Percentiles rank a stretch among this genome's conserved stretches.
These are phyloP conservation scores for Cordia subcordata DNA, from an alignment of 257 asterid genomes.

Conservation along the genomic window DNA sequence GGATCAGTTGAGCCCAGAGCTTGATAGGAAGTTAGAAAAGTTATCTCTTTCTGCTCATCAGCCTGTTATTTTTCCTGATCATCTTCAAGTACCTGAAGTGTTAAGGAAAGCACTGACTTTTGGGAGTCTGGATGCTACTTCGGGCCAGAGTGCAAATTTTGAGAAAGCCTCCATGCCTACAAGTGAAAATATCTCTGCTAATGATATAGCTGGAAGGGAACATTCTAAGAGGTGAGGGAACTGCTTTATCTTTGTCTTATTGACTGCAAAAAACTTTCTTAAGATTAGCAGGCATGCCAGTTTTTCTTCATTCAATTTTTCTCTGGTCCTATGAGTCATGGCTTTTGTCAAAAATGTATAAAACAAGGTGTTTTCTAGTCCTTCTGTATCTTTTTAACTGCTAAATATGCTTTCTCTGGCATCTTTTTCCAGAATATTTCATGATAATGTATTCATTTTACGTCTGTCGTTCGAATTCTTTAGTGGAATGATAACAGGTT, in stretches of 20 bases:
- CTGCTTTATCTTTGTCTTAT: no score
- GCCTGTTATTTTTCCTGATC: slow-evolving; percentile 52
- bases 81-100: slow-evolving; percentile 56
- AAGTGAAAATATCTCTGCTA: slow-evolving; percentile 19
- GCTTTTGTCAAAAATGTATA: no score
- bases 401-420: no score
- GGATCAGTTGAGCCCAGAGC: slow-evolving; percentile 25
- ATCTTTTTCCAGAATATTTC: no score
- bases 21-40: slow-evolving; percentile 33
- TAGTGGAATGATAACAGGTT: no score
- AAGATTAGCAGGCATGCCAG: not conserved
- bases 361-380: no score
- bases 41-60: slow-evolving; percentile 20
- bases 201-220: slow-evolving; percentile 28
- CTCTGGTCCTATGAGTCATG: not conserved
- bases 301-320: not conserved
- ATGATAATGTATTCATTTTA: no score
- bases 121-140: slow-evolving; percentile 46
- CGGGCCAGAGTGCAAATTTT: slow-evolving; percentile 14
- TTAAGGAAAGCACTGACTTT: slow-evolving; percentile 38
- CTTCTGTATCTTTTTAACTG: no score
- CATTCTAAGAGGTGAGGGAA: slow-evolving; percentile 30
- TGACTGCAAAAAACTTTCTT: not conserved
- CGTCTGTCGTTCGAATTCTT: no score
- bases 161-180: slow-evolving; percentile 15